A percentile compares a stretch with the other conserved stretches of the same genome.
Conservation (phyloP, 108 stramenopile species). For the Fistulifera pelliculosa region DNA sequence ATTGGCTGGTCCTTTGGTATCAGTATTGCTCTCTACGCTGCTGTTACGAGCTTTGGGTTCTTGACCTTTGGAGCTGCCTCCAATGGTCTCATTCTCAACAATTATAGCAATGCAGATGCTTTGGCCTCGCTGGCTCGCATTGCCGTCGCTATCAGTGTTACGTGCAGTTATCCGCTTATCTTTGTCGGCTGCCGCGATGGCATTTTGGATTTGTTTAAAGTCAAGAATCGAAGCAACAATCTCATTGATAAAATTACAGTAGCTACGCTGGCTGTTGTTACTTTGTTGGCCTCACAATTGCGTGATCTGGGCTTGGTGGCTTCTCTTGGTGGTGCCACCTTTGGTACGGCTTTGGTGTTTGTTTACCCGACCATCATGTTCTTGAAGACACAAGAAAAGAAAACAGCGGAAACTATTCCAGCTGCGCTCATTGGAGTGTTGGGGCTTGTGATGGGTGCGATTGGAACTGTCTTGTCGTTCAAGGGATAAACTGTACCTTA, state of each 20-base stretch:
- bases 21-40: conserved; percentile 60
- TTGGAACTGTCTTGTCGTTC: conserved; percentile 43
- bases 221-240: conserved; percentile 34
- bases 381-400: conserved; percentile 49
- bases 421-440: conserved; percentile 51
- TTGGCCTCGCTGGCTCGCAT: conserved; percentile 82
- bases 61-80: conserved; percentile 85
- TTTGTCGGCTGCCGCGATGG: conserved; percentile 82
- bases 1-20: conserved; percentile 69
- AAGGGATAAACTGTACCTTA: background rate
- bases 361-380: conserved; percentile 82
- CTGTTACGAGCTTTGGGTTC: conserved; percentile 81
- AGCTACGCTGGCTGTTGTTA: conserved; percentile 52
- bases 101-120: conserved; percentile 84
- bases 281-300: conserved; percentile 51
- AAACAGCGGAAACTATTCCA: conserved; percentile 54
- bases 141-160: conserved; percentile 81
- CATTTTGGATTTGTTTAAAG: conserved; percentile 57
- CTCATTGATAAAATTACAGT: conserved; percentile 60
- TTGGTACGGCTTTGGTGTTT: conserved; percentile 88
- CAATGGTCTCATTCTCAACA: conserved; percentile 90
- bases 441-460: conserved; percentile 64
- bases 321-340: conserved; percentile 87
- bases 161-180: conserved; percentile 52
- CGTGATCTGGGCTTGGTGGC: conserved; percentile 79